Evolutionary conservation across 768 basidiomycete species (phyloP).

Genomic region (Austroboletus eburneus): DNA sequence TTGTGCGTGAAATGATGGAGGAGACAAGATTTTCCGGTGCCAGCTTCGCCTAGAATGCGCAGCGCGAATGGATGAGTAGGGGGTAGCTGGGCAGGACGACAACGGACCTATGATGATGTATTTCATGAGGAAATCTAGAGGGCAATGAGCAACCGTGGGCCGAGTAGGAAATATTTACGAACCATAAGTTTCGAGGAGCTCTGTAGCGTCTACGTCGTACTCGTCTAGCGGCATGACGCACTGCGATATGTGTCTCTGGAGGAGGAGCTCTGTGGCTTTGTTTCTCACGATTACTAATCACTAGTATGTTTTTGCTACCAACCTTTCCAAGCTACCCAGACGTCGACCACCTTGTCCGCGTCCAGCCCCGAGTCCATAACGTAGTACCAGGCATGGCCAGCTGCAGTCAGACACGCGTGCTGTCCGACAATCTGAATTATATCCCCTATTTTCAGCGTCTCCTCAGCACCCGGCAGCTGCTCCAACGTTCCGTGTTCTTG

Average conservation of each 20-base stretch:
- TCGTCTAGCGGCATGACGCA: constrained; percentile 56
- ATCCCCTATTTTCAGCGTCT: constrained; percentile 50
- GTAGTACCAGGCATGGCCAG: constrained; percentile 81
- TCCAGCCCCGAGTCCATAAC: constrained; percentile 63
- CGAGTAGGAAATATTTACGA: constrained; percentile 15
- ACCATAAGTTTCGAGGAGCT: constrained; percentile 95
- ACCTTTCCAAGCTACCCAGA: constrained; percentile 91
- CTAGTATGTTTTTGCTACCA: too few species aligned
- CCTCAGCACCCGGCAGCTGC: constrained; percentile 24
- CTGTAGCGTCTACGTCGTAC: constrained; percentile 80
- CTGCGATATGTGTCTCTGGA: constrained; percentile 2
- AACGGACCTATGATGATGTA: constrained; percentile 89
- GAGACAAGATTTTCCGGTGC: constrained; percentile 95
- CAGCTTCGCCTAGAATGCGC: constrained; percentile 74
- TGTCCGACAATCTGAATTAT: constrained; percentile 74
- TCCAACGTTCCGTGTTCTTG: constrained; percentile 79
- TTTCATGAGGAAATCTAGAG: constrained; percentile 94
- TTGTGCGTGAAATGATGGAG: constrained; percentile 97
- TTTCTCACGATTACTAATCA: constrained; percentile 25
- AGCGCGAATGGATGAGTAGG: constrained; percentile 2
- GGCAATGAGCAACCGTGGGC: constrained; percentile 10
- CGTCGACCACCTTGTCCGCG: constrained; percentile 56
- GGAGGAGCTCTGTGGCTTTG: not conserved
- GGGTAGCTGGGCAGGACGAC: constrained; percentile 2
- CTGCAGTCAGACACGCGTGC: constrained; percentile 81